Percentiles rank a stretch among this genome's conserved stretches.
Evolutionary conservation across 2,329 filamentous ascomycete genomes (phyloP).

Genomic region (Setomelanomma holmii): DNA sequence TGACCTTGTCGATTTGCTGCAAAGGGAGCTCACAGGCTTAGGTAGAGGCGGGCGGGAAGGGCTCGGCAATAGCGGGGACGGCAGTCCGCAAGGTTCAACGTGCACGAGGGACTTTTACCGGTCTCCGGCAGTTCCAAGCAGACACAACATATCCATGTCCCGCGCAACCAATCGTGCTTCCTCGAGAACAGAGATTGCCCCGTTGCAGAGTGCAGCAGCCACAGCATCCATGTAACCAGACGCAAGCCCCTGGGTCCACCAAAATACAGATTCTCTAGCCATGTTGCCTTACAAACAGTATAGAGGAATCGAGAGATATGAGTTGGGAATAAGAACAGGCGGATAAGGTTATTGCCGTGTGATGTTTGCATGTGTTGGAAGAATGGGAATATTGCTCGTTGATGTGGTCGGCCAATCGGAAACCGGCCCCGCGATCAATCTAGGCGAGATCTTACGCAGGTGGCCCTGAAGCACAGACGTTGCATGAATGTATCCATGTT

Average conservation of each 20-base stretch:
- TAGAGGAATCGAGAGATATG: too few relatives aligned
- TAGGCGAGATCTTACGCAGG: not conserved
- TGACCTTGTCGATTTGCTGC: not conserved
- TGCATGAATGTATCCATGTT: not conserved
- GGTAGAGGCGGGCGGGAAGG: not conserved
- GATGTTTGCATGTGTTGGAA: too few relatives aligned
- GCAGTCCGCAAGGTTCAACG: not conserved
- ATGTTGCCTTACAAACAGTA: too few relatives aligned
- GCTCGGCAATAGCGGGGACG: not conserved
- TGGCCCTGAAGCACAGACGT: not conserved
- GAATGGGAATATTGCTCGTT: not conserved
- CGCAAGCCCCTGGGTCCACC: too few relatives aligned
- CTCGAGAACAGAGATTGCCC: not conserved
- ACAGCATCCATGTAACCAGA: too few relatives aligned
- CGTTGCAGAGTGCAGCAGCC: too few relatives aligned
- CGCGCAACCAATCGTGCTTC: not conserved
- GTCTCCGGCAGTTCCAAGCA: not conserved
- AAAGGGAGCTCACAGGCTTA: not conserved
- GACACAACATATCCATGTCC: too few relatives aligned
- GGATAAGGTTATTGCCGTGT: too few relatives aligned
- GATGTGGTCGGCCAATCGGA: not conserved
- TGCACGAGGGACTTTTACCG: not conserved
- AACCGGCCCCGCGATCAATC: not conserved
- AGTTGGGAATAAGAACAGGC: too few relatives aligned
- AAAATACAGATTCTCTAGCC: too few relatives aligned